phyloP scores from a whole-genome alignment of 148 eudicot genomes.

The Rhododendron simsii region DNA sequence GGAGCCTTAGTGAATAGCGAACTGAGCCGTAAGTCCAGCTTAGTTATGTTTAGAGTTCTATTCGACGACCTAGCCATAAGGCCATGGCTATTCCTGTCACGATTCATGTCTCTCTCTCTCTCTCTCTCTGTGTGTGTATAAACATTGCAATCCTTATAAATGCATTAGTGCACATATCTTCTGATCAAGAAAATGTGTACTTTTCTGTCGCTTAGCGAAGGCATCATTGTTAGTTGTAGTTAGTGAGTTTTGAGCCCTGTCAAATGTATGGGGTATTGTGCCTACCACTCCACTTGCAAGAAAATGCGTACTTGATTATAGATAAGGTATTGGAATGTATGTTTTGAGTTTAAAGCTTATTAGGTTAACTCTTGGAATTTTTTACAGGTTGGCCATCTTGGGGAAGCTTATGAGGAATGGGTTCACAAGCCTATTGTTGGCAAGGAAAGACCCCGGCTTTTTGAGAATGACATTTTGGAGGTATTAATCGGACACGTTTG shows the following conservation, averaged over 20 bases:
- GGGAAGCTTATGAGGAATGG: constrained; percentile 89
- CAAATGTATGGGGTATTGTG: too few relatives aligned
- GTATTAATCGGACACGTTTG: constrained; percentile 25
- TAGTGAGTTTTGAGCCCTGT: too few relatives aligned
- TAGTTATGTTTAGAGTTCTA: background rate
- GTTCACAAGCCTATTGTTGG: constrained; percentile 84
- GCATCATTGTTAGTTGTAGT: too few relatives aligned
- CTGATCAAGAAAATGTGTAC: background rate
- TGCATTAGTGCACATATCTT: too few relatives aligned
- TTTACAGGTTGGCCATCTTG: constrained; percentile 92
- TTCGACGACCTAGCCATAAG: background rate
- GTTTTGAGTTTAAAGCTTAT: background rate
- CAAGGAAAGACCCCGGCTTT: constrained; percentile 93
- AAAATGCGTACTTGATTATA: background rate
- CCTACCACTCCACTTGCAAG: too few relatives aligned
- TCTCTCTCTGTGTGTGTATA: too few relatives aligned
- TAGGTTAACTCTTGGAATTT: background rate
- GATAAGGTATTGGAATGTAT: background rate
- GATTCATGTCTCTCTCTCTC: background rate
- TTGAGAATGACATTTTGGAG: constrained; percentile 86
- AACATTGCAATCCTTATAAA: too few relatives aligned
- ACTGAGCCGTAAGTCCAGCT: background rate
- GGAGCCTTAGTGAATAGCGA: background rate
- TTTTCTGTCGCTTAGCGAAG: background rate
- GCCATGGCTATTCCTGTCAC: background rate